Evolutionary conservation across 192 early-diverging fungal genomes (phyloP), one percentile per base, ranked within the genome.

Genomic region (Borealophlyctis nickersoniae): DNA sequence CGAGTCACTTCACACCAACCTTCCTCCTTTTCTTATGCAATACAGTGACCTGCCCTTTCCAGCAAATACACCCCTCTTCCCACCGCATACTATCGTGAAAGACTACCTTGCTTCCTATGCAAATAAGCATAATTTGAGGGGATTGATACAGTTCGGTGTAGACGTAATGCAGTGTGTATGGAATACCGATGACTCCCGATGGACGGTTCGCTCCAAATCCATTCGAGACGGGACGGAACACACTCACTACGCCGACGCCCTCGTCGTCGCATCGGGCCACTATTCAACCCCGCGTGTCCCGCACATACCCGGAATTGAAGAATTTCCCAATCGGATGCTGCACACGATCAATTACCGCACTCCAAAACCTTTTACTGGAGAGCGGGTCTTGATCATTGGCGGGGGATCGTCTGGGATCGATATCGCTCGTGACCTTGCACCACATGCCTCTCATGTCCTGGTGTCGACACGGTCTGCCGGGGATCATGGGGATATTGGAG

Each of bases 251-350:
- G 66, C 45, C 27, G 65, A 67, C 28, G 65, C 62, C 4, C 29
- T 67, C n/a, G 62, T 67, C 22, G 30, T 66, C n/a, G 65, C 65
- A 66, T 63, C 28, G 16, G 72, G 72, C 11, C 72, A 73, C 39
- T 73, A 69, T 54, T 34, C 22, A 49, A n/a, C 26, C 4, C 72
- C 69, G 23, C 22, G 29, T 24, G 36, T 49, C 4, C 69, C 72
- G 32, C 14, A 24, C 4, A 58, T 28, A 13, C 36, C 34, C 0
- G 69, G 69, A n/a, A 45, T 45, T 7, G 39, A 45, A 7, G 19
- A 7, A 13, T 45, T 45, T 19, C 39, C 39, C 9, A 7, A 45
- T 45, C 7, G 39, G 19, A 7, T 45, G 19, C 39, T 45, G 39
- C 39, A 45, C 39, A 45, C 39, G 19, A 7, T 13, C 7, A 45